Base-by-base conservation (phyloP, 2,329 filamentous ascomycete genomes). In the Aspergillus sp. region DNA sequence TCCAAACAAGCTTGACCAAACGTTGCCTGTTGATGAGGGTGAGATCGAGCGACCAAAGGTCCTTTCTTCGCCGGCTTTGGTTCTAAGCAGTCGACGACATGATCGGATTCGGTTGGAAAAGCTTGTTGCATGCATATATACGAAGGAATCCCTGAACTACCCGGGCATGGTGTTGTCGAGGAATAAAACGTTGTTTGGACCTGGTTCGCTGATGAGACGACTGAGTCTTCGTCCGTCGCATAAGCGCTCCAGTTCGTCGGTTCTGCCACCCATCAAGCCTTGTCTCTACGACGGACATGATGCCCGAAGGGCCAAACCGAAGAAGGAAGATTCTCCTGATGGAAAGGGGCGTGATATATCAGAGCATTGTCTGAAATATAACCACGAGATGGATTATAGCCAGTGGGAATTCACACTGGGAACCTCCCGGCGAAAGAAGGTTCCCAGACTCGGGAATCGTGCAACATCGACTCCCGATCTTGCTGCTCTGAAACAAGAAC, bases 151-250 rank as follows among this genome's bases (percentile, higher is more conserved):
- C 16, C 74, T 97, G 40, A 91, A 91, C 1, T 94, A 88, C 65
- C 91, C 92, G 14, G 91, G 91, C 1, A 92, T 96, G 83, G 82
- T 82, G 29, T 78, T 71, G 70, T 85, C 74, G 70, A 83, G 68
- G 70, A 84, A 75, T 74, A 88, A 96, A 62, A 84, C 88, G 64
- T 76, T 90, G 3, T 86, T 94, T 44, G 89, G 60, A 23, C 57
- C 91, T 11, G 91, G 89, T 32, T 89, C 89, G 1, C 84, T 96
- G 65, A 96, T 96, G 76, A 83, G 91, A 48, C 95, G 92, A 68
- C 81, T 97, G 57, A 96, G 89, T 71, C 87, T 90, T 64, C 82
- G 88, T 13, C 87, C 83, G 59, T 88, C 88, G 65, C 82, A 84
- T 34, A 88, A 87, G 61, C 84, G 88, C 52, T 88, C 88, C 1